Evolutionary conservation across 768 basidiomycete species (phyloP).

Genomic region (Leccinum longicurvipes): DNA sequence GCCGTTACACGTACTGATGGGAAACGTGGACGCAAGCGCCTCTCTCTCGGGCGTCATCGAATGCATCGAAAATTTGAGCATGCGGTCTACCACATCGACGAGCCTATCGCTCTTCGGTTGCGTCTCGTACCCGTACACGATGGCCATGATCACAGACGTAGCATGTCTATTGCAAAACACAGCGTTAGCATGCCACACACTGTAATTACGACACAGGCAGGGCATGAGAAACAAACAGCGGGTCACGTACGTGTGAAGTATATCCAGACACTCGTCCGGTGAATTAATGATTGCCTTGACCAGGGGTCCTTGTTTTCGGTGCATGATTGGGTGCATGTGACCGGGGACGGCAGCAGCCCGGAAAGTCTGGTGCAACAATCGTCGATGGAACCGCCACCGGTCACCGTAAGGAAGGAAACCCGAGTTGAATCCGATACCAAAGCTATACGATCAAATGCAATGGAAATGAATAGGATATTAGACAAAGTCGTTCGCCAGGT

Average conservation of each 20-base stretch:
- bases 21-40: background rate
- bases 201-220: background rate
- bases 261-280: background rate
- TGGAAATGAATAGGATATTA: background rate
- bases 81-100: background rate
- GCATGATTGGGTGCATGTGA: slow-evolving; percentile 8
- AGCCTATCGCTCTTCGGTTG: background rate
- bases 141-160: slow-evolving; percentile 24
- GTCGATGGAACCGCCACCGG: slow-evolving; percentile 5
- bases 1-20: background rate
- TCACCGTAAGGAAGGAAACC: background rate
- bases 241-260: slow-evolving; percentile 10
- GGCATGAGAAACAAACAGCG: background rate
- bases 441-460: background rate
- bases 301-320: slow-evolving; percentile 7
- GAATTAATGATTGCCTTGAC: slow-evolving; percentile 2
- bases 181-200: background rate
- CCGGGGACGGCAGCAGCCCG: background rate
- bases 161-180: slow-evolving; percentile 2
- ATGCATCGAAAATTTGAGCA: background rate
- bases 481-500: background rate
- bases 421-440: slow-evolving; percentile 18
- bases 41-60: slow-evolving; percentile 4
- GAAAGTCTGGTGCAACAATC: slow-evolving; percentile 20
- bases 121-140: slow-evolving; percentile 10